Evolutionary conservation across 2,329 filamentous ascomycete genomes (phyloP).

Genomic region (Diplodia scrobiculata): DNA sequence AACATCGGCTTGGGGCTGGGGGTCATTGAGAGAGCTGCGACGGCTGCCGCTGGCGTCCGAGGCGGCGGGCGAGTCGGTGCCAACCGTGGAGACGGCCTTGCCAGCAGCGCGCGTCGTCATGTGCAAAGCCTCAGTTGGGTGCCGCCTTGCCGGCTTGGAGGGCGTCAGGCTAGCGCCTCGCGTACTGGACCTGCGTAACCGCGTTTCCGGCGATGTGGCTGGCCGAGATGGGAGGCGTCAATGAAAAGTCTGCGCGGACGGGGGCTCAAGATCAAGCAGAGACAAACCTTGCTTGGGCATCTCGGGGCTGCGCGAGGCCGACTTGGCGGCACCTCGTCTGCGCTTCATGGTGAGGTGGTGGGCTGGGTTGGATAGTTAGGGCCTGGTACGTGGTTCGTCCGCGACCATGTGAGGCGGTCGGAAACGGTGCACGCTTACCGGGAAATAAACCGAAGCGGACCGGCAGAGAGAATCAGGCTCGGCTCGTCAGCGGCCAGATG

Average conservation of each 20-base stretch:
- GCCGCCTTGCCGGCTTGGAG: constrained; percentile 43
- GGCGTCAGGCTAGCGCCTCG: constrained; percentile 40
- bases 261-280: background rate
- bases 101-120: constrained; percentile 53
- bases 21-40: constrained; percentile 44
- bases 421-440: constrained; percentile 5
- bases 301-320: constrained; percentile 22
- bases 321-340: constrained; percentile 27
- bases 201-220: constrained; percentile 38
- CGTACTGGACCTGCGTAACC: constrained; percentile 41
- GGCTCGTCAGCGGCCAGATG: background rate
- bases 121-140: constrained; percentile 52
- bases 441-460: background rate
- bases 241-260: constrained; percentile 11
- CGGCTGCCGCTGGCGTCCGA: constrained; percentile 45
- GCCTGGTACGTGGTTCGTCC: constrained; percentile 11
- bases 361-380: constrained; percentile 1
- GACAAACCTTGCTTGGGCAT: constrained; percentile 25
- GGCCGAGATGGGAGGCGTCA: constrained; percentile 33
- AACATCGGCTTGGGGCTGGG: background rate
- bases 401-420: constrained; percentile 26
- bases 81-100: constrained; percentile 44
- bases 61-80: constrained; percentile 38
- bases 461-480: background rate
- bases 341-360: constrained; percentile 25